Conservation (phyloP, 1,139 yeast genomes). For the Kodamaea ohmeri region DNA sequence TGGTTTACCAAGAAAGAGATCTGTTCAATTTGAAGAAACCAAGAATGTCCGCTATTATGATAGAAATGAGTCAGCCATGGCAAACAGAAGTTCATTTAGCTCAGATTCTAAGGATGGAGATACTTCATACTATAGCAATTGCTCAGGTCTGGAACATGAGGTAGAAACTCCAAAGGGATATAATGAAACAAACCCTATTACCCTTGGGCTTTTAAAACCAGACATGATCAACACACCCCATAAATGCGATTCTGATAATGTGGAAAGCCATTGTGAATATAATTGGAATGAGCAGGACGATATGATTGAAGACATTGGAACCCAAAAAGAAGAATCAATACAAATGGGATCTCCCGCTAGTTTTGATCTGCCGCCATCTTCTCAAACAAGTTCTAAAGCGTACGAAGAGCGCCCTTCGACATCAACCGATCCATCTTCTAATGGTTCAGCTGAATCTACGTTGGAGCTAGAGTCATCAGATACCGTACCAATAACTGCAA, state of each 20-base stretch:
- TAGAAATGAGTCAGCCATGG: neutral
- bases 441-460: neutral
- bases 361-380: conserved; percentile 1
- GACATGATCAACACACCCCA: neutral
- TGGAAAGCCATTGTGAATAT: too few relatives aligned
- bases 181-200: too few relatives aligned
- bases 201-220: too few relatives aligned
- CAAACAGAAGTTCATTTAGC: too few relatives aligned
- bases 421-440: neutral
- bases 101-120: too few relatives aligned
- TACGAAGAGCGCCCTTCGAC: neutral
- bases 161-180: too few relatives aligned
- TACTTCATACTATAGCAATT: neutral
- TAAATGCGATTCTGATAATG: neutral
- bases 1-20: conserved; percentile 9
- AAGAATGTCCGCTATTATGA: neutral
- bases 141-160: neutral
- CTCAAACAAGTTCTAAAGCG: neutral
- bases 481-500: neutral
- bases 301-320: too few relatives aligned
- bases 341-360: neutral
- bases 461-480: neutral
- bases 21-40: conserved; percentile 13
- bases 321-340: neutral
- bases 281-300: too few relatives aligned